Evolutionary conservation across 805 yeast species (phyloP).

Genomic region (Nakazawaea anatomiae): DNA sequence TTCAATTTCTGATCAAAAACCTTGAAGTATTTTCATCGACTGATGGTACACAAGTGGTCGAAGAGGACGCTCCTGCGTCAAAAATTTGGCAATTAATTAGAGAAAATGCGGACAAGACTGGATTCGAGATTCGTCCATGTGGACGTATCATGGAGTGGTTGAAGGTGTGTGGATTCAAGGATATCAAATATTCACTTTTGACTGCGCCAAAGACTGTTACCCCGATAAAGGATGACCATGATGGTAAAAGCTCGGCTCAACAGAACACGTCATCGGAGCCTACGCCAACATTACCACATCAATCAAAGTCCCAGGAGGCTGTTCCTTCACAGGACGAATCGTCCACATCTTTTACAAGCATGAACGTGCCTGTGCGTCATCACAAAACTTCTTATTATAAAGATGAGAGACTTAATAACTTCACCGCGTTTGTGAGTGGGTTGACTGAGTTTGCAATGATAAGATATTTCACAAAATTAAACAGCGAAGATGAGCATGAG

Average conservation of each 20-base stretch:
- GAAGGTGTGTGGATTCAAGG: constrained; percentile 4
- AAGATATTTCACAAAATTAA: constrained; percentile 1
- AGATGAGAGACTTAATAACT: constrained; percentile 8
- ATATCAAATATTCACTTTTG: constrained; percentile 7
- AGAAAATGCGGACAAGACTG: not conserved
- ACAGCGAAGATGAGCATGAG: not conserved
- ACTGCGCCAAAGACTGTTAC: constrained; percentile 6
- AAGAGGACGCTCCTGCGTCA: not conserved
- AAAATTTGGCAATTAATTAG: not conserved
- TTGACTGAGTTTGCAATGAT: not conserved
- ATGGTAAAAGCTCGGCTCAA: not conserved
- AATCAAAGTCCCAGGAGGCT: not conserved
- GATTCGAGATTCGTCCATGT: constrained; percentile 2
- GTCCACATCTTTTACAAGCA: not conserved
- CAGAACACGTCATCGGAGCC: not conserved
- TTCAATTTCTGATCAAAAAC: constrained; percentile 24
- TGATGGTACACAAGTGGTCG: not conserved
- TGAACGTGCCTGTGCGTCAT: not conserved
- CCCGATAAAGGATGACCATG: not conserved
- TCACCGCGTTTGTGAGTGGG: constrained; percentile 5
- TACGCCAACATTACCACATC: not conserved
- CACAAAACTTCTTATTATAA: constrained; percentile 1
- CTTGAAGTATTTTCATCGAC: constrained; percentile 10
- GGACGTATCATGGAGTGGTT: not conserved
- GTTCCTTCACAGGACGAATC: not conserved